These are phyloP conservation scores for Tricholoma terreum DNA, from an alignment of 768 basidiomycete genomes.

Conservation along the genomic window DNA sequence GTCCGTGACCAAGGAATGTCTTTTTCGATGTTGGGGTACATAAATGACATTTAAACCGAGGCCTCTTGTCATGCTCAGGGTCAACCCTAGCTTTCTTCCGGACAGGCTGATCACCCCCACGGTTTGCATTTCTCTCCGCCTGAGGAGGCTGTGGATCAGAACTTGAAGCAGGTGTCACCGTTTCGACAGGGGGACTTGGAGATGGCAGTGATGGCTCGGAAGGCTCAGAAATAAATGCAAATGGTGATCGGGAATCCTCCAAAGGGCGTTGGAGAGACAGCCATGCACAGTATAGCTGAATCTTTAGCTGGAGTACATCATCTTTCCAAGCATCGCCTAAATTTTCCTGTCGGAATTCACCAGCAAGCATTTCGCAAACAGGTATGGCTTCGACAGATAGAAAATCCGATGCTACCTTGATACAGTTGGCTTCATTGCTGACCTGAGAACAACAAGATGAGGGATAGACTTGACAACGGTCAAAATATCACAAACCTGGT, in stretches of 20 bases:
- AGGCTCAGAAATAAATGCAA: neutral
- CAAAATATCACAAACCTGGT: slow-evolving; percentile 54
- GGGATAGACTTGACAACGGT: neutral
- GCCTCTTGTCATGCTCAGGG: neutral
- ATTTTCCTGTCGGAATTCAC: slow-evolving; percentile 87
- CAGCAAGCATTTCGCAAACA: slow-evolving; percentile 78
- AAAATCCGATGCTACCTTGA: slow-evolving; percentile 93
- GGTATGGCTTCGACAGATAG: slow-evolving; percentile 88
- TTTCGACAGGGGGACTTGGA: neutral
- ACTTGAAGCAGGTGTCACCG: neutral
- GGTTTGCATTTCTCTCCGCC: no score
- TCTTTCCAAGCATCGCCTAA: slow-evolving; percentile 85
- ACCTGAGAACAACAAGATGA: slow-evolving; percentile 45
- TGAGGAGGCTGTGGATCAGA: neutral
- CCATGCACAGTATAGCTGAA: neutral
- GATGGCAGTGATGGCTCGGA: no score
- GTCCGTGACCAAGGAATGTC: neutral
- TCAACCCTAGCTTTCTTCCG: neutral
- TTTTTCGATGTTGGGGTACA: neutral
- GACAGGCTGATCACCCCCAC: neutral
- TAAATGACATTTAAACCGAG: neutral
- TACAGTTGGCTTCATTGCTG: slow-evolving; percentile 84
- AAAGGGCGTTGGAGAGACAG: neutral
- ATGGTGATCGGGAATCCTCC: neutral
- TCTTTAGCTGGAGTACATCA: slow-evolving; percentile 74